Conservation (phyloP, 495 filamentous ascomycete species). For the Hypoxylon trugodes region DNA sequence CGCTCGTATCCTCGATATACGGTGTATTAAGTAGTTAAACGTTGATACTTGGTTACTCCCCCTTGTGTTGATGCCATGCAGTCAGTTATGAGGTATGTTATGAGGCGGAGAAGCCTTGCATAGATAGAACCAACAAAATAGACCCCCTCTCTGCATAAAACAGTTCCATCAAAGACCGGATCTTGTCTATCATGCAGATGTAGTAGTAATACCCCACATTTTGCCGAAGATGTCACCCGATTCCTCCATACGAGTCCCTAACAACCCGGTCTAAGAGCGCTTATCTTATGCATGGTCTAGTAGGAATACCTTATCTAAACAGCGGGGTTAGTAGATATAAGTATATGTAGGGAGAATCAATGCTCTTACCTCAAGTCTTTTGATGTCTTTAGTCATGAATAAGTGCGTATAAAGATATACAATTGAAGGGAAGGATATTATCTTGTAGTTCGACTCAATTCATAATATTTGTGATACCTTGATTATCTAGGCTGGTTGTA, state of each 20-base stretch:
- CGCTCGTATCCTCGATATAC: no score
- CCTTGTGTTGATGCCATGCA: no score
- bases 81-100: no score
- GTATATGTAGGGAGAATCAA: slow-evolving; percentile 1
- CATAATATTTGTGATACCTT: background rate
- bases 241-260: background rate
- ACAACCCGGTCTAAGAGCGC: background rate
- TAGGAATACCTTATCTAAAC: slow-evolving; percentile 22
- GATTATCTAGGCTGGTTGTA: no score
- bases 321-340: slow-evolving; percentile 6
- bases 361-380: background rate
- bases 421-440: background rate
- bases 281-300: slow-evolving; percentile 20
- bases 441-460: background rate
- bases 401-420: background rate
- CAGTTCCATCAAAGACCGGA: background rate
- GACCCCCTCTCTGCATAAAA: background rate
- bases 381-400: slow-evolving; percentile 16
- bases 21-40: no score
- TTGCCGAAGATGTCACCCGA: background rate
- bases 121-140: no score
- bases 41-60: no score
- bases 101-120: no score
- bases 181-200: slow-evolving; percentile 3
- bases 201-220: slow-evolving; percentile 17